phyloP scores from a whole-genome alignment of 768 basidiomycete genomes.

The Botryobasidium botryosum region DNA sequence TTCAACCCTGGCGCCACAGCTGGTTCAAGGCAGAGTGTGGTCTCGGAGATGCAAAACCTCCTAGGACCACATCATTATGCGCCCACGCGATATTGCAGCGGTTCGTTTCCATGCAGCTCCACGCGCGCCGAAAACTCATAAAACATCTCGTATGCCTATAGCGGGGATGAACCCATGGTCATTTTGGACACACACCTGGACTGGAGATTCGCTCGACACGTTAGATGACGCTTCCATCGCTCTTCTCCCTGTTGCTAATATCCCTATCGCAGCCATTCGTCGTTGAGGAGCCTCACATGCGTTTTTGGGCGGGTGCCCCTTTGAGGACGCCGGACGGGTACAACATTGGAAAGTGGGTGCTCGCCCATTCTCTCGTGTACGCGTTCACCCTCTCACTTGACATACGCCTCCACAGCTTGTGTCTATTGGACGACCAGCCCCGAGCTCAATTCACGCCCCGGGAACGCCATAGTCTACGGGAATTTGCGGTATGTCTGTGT shows the following conservation, averaged over 20 bases:
- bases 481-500: conserved; percentile 52
- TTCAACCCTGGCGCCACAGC: neutral
- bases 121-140: neutral
- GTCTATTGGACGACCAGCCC: conserved; percentile 71
- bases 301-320: conserved; percentile 89
- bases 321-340: conserved; percentile 70
- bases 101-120: conserved; percentile 26
- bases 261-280: conserved; percentile 43
- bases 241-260: conserved; percentile 2
- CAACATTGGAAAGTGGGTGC: conserved; percentile 65
- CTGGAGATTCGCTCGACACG: conserved; percentile 80
- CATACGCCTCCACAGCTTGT: conserved; percentile 31
- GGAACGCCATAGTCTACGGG: conserved; percentile 81
- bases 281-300: conserved; percentile 41
- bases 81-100: conserved; percentile 68
- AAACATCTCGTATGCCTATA: conserved; percentile 6
- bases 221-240: conserved; percentile 21
- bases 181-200: conserved; percentile 62
- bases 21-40: neutral
- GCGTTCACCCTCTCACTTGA: conserved; percentile 2
- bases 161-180: conserved; percentile 65
- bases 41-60: neutral
- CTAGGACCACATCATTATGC: conserved; percentile 39
- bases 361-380: neutral
- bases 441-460: conserved; percentile 73